These are phyloP conservation scores for Amoebophrya sp. DNA, from an alignment of 169 alveolate species.

Conservation along the genomic window DNA sequence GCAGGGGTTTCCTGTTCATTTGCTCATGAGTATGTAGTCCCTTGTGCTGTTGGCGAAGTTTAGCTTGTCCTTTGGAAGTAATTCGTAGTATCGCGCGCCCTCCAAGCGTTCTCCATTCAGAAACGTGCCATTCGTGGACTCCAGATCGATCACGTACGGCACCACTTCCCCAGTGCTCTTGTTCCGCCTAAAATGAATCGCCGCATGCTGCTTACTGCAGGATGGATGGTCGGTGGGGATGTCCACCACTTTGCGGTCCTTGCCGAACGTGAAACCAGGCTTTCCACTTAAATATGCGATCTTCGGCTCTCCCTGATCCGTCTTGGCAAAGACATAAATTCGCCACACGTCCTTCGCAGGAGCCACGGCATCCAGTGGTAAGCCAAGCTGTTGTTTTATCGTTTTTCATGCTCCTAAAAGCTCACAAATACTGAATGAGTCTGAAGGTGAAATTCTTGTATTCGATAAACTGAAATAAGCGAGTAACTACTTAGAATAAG, in stretches of 20 bases:
- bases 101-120: slow-evolving; percentile 81
- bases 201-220: slow-evolving; percentile 91
- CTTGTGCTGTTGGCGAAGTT: not conserved
- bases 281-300: not conserved
- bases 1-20: not conserved
- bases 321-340: slow-evolving; percentile 38
- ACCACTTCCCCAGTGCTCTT: slow-evolving; percentile 27
- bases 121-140: slow-evolving; percentile 87
- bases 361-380: not conserved
- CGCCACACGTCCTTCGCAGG: slow-evolving; percentile 35
- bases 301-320: slow-evolving; percentile 33
- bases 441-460: too few relatives aligned
- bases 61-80: not conserved
- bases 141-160: slow-evolving; percentile 89
- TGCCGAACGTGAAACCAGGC: slow-evolving; percentile 70
- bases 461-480: too few relatives aligned
- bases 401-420: too few relatives aligned
- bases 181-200: slow-evolving; percentile 75
- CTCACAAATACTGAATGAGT: too few relatives aligned
- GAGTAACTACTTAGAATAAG: too few relatives aligned
- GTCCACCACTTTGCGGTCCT: slow-evolving; percentile 81
- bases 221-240: slow-evolving; percentile 74
- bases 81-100: slow-evolving; percentile 57
- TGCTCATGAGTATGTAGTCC: not conserved
- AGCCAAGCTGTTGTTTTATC: too few relatives aligned